Evolutionary conservation across 1,284 basidiomycete species (phyloP).

Genomic region (Rhodotorula sp.): DNA sequence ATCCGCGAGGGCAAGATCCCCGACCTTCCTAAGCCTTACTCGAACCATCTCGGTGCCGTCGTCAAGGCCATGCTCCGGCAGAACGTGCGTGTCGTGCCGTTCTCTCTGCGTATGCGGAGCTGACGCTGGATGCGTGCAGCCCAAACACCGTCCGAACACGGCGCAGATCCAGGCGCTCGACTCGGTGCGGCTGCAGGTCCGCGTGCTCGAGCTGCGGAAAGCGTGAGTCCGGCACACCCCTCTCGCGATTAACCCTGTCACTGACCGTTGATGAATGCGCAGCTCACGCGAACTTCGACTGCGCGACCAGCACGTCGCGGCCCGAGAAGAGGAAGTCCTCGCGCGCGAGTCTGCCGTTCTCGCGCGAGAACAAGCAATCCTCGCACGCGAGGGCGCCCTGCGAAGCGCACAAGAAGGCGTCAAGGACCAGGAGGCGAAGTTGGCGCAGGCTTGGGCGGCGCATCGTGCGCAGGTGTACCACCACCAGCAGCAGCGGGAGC

Average conservation of each 20-base stretch:
- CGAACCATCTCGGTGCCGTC: conserved; percentile 64
- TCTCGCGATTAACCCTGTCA: no score
- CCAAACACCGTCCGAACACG: conserved; percentile 45
- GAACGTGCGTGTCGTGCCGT: conserved; percentile 58
- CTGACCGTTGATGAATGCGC: not conserved
- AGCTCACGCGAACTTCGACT: conserved; percentile 35
- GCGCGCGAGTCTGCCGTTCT: conserved; percentile 34
- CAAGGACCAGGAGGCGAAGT: conserved; percentile 23
- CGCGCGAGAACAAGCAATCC: conserved; percentile 31
- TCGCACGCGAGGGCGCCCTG: conserved; percentile 25
- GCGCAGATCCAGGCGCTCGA: conserved; percentile 44
- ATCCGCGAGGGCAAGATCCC: conserved; percentile 84
- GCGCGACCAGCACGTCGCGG: conserved; percentile 29
- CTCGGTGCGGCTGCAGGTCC: conserved; percentile 44
- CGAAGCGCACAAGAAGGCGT: conserved; percentile 15
- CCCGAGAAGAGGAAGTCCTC: conserved; percentile 34
- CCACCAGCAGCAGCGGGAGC: conserved; percentile 9
- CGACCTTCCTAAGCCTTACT: conserved; percentile 76
- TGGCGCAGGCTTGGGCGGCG: conserved; percentile 22
- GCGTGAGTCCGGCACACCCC: conserved; percentile 56
- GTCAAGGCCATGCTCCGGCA: conserved; percentile 84
- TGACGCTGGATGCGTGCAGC: conserved; percentile 22
- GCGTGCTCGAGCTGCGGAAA: conserved; percentile 69
- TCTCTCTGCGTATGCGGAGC: not conserved
- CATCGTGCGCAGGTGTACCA: conserved; percentile 13